Base-by-base conservation (phyloP, 345 rosid genomes). In the Hypericum perforatum region DNA sequence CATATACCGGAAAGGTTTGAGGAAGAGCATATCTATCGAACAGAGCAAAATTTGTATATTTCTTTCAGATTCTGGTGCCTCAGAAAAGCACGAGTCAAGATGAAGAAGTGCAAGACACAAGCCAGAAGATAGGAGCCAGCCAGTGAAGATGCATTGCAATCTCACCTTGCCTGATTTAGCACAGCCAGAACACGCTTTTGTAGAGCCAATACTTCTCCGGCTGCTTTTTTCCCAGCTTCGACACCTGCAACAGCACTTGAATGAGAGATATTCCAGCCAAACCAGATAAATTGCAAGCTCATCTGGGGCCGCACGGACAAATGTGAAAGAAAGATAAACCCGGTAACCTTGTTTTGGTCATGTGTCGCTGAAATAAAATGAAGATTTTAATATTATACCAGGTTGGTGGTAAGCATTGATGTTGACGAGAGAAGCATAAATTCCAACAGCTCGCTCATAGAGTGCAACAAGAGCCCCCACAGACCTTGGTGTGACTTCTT, bases 191-290 rank as follows among this genome's bases (percentile, higher is more conserved):
- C 95, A 54, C 94, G 90, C 70, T 85, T 92, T 65, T 92, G 98
- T 57, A 92, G 83, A 59, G 96, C 91, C 50, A 92, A 73, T 55
- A 92, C 95, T 70, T 92, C 96, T 54, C 90, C 96, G 12, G 98
- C 98, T 44, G 98, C 96, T 60, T 83, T 88, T 63, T 92, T 88
- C 61, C 98, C 98, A 49, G 96, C 98, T 80, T 92, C 98, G 57
- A 92, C 98, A 59, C 98, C 96, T 92, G 53, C 63, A 42, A 53
- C 43, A 36, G 53, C 45, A 41, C 52, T 53, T 38, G 59, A 54
- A 56, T 10, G 22, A 42, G 32, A 22, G 2, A 22, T 4, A 22
- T 22, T 22, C 32, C 32, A 22, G 32, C 32, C 32, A 22, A 22
- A 22, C 32, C 32, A 22, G 32, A 22, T 22, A 22, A 22, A 1